Evolutionary conservation across 2,329 filamentous ascomycete species (phyloP), one percentile per base, ranked within the genome.

Genomic region (Xylaria digitata): DNA sequence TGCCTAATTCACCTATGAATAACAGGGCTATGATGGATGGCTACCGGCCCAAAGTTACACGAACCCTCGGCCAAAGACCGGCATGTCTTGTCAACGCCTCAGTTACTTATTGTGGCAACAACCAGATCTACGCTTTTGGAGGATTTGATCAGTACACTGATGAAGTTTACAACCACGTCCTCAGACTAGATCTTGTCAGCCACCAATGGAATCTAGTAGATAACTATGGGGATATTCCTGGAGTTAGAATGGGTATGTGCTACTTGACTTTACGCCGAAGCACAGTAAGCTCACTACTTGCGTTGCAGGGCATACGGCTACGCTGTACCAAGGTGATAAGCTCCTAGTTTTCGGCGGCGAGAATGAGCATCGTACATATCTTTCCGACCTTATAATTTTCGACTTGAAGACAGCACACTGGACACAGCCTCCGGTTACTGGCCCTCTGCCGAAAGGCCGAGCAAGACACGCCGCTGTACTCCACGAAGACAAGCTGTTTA

Each of bases 91-190:
- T 99, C 72, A 99, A 99, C 83, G 96, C 96, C 59, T 98, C 96
- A 0, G 95, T 98, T 67, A 99, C 96, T n/a, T 97, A 97, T 79
- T 97, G 96, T 76, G 94, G 94, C 66, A 96, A 97, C 81, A 96
- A 98, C 78, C 90, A 96, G 80, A 98, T 99, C 74, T 98, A 96
- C 80, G 96, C 95, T 11, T 99, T 99, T 83, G 96, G 96, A 49
- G 96, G 96, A 19, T 99, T 99, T 76, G 96, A 99, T 77, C 95
- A 98, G 80, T 98, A 97, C 78, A 99, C 96, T 0, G 96, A 99
- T 78, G 96, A 99, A 83, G 92, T 99, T 19, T 99, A 99, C 82
- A 99, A 99, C 77, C 96, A 99, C 82, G 96, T 99, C 48, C 84
- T 99, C 70, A 90, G 89, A 74, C 83, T 99, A 58, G 94, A 99